Percentiles rank a stretch among this genome's conserved stretches.
phyloP scores from a whole-genome alignment of 2,329 filamentous ascomycete species.

The Aschersonia sp. region DNA sequence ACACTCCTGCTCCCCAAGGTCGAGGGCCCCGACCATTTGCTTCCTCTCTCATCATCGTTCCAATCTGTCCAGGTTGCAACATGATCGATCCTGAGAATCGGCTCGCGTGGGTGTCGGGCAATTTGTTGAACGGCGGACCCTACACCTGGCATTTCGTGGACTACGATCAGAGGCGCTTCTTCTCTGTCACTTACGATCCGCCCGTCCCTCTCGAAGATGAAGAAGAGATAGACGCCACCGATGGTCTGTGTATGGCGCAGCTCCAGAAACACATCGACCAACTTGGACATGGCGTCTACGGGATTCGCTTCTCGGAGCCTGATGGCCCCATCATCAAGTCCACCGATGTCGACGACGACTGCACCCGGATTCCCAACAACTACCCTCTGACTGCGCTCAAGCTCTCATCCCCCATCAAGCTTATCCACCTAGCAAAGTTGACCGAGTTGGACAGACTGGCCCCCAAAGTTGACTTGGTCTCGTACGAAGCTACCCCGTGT shows the following conservation, averaged over 20 bases:
- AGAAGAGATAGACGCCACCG: conserved; percentile 5
- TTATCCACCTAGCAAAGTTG: conserved; percentile 9
- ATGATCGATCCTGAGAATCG: conserved; percentile 1
- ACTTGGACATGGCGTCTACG: conserved; percentile 8
- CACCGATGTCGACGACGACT: conserved; percentile 13
- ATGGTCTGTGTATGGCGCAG: conserved; percentile 4
- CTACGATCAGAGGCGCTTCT: conserved; percentile 10
- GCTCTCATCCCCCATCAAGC: conserved; percentile 5
- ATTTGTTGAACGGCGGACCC: conserved; percentile 6
- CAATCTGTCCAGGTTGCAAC: neutral
- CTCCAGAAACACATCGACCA: conserved; percentile 8
- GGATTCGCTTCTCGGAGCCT: conserved; percentile 8
- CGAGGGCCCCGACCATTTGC: too few species aligned
- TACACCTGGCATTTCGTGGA: conserved; percentile 11
- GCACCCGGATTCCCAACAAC: conserved; percentile 6
- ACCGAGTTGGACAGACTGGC: conserved; percentile 14
- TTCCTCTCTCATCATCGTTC: too few species aligned
- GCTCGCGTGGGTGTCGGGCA: conserved; percentile 1
- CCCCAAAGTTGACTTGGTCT: conserved; percentile 13
- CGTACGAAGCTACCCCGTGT: conserved; percentile 3
- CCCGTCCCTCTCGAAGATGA: conserved; percentile 7
- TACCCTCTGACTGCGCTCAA: conserved; percentile 10
- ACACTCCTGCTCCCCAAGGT: too few species aligned
- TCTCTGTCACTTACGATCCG: conserved; percentile 11
- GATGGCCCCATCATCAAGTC: conserved; percentile 6